Evolutionary conservation across 169 alveolate species (phyloP), one percentile per base, ranked within the genome.

Genomic region (Theileria orientalis): DNA sequence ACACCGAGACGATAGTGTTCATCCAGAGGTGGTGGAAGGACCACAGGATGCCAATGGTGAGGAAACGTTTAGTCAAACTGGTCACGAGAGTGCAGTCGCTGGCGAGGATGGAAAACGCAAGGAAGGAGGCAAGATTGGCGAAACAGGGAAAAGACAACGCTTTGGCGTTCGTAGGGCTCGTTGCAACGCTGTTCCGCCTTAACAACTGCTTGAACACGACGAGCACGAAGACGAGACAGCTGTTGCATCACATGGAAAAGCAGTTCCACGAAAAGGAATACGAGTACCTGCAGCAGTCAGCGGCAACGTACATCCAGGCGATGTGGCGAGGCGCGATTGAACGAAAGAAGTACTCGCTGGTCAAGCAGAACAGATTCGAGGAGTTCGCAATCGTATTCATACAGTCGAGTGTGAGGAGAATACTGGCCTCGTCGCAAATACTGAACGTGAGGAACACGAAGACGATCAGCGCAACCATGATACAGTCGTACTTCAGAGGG

Each of bases 231-330:
- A 74, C 85, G 37, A 40, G 74, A 42, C 73, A 73, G 25, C 74
- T 82, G 25, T 68, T 82, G 25, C 69, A 69, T 6, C 47, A 61
- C 0, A 72, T 72, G 85, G 89, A 82, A 54, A 73, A 69, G 32
- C 52, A 74, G 0, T 82, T 62, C 74, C 89, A 82, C 41, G 89
- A 72, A 23, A 64, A 79, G 85, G 94, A 89, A 35, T 76, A 67
- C 27, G 60, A 64, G 59, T 72, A 70, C 46, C 63, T 89, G 0
- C 86, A 83, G 23, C 61, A 83, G 60, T 87, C 93, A 13, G 92
- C 93, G 1, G 93, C 94, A 1, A 73, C 80, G 19, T 78, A 80
- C 52, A 69, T 89, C 1, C 94, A 89, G 49, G 54, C 91, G n/a
- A 69, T 76, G 54, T 89, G 94, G 94, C 77, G 94, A 1, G 78